A percentile compares a stretch with the other conserved stretches of the same genome.
Conservation (phyloP, 1,139 yeast genomes). For the Blastobotrys apis region DNA sequence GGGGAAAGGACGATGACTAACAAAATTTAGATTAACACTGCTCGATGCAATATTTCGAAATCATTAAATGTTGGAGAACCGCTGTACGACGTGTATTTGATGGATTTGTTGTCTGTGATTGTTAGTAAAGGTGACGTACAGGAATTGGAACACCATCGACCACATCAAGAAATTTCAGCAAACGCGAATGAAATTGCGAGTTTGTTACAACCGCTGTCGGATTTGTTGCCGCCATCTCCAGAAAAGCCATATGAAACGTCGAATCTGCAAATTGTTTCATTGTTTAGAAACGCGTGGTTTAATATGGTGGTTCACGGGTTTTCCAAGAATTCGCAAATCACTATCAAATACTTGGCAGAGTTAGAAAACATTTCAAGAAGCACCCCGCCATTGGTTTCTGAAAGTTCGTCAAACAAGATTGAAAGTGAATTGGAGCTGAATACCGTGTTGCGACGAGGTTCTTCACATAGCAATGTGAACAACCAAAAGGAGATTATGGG, state of each 20-base stretch:
- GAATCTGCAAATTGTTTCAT: slow-evolving; percentile 47
- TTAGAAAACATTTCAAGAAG: slow-evolving; percentile 74
- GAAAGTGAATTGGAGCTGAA: slow-evolving; percentile 91
- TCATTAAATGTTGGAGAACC: slow-evolving; percentile 37
- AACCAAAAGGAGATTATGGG: slow-evolving; percentile 58
- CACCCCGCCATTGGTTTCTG: slow-evolving; percentile 92
- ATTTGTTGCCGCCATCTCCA: slow-evolving; percentile 58
- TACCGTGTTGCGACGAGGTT: slow-evolving; percentile 84
- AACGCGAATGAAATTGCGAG: slow-evolving; percentile 72
- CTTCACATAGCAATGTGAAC: slow-evolving; percentile 76
- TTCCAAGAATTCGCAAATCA: slow-evolving; percentile 54
- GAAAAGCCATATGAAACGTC: slow-evolving; percentile 42
- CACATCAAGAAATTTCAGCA: slow-evolving; percentile 71
- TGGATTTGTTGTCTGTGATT: slow-evolving; percentile 62
- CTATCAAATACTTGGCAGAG: slow-evolving; percentile 44
- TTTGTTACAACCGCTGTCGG: slow-evolving; percentile 70
- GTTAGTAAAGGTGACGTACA: slow-evolving; percentile 80
- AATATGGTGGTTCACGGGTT: slow-evolving; percentile 92
- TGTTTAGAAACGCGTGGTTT: slow-evolving; percentile 90
- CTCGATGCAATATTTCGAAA: slow-evolving; percentile 43
- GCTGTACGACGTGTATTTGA: slow-evolving; percentile 55
- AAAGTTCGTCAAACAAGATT: slow-evolving; percentile 75
- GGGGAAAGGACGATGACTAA: too few species aligned
- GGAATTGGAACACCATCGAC: slow-evolving; percentile 72
- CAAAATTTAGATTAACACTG: slow-evolving; percentile 17